phyloP scores from a whole-genome alignment of 306 rosid genomes.

The Lablab purpureus region DNA sequence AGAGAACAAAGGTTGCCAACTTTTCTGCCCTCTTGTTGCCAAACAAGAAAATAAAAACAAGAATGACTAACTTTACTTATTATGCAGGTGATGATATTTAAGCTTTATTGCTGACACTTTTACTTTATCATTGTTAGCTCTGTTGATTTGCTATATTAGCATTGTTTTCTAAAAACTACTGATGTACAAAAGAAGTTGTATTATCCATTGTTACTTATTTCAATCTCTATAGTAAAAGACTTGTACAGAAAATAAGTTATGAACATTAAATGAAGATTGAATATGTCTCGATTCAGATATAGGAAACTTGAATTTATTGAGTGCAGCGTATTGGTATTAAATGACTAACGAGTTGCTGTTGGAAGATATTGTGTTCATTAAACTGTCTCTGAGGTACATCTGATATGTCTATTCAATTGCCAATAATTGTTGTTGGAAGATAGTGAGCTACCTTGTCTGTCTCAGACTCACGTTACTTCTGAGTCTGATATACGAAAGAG shows the following conservation, averaged over 20 bases:
- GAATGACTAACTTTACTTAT: no score
- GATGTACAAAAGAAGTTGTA: no score
- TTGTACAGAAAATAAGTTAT: not conserved
- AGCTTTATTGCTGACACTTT: no score
- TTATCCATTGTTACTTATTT: not conserved
- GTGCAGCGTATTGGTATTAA: not conserved
- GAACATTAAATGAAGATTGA: not conserved
- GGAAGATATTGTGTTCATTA: slow-evolving; percentile 12
- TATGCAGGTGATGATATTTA: no score
- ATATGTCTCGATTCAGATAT: not conserved
- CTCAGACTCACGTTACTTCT: not conserved
- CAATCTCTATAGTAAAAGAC: not conserved
- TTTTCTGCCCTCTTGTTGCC: no score
- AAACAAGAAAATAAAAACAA: no score
- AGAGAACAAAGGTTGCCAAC: no score
- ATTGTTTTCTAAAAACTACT: no score
- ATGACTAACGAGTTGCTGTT: not conserved
- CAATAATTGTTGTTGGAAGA: slow-evolving; percentile 10
- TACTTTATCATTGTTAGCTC: no score
- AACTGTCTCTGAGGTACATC: not conserved
- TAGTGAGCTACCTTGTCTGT: not conserved
- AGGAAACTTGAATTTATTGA: not conserved
- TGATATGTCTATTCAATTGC: not conserved
- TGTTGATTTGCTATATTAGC: not conserved
- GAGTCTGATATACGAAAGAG: not conserved